phyloP scores from a whole-genome alignment of 2,329 filamentous ascomycete species.

The Penicillium sp. region DNA sequence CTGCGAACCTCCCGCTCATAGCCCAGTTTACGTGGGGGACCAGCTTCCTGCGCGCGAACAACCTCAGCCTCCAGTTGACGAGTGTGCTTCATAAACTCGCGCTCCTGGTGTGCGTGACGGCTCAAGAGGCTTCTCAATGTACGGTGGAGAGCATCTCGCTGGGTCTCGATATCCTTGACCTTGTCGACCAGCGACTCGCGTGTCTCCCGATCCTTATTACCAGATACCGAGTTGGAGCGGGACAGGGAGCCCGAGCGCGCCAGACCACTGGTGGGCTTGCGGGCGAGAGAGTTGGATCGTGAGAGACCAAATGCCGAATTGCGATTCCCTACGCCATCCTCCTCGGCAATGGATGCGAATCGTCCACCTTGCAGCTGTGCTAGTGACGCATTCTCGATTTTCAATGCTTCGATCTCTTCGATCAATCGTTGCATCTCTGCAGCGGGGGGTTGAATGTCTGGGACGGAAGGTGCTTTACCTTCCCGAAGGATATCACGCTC shows the following conservation, averaged over 20 bases:
- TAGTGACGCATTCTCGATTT: slow-evolving; percentile 52
- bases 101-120: slow-evolving; percentile 82
- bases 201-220: slow-evolving; percentile 62
- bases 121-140: slow-evolving; percentile 85
- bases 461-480: slow-evolving; percentile 73
- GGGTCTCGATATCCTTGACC: slow-evolving; percentile 89
- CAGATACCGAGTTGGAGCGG: slow-evolving; percentile 61
- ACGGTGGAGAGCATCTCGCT: slow-evolving; percentile 88
- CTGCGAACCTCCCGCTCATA: slow-evolving; percentile 84
- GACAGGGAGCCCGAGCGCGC: slow-evolving; percentile 59
- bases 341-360: slow-evolving; percentile 68
- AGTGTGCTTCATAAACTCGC: slow-evolving; percentile 82
- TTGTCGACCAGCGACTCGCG: slow-evolving; percentile 76
- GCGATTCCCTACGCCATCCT: slow-evolving; percentile 54
- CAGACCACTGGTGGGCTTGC: slow-evolving; percentile 50
- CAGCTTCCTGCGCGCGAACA: slow-evolving; percentile 69
- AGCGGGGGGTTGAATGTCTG: slow-evolving; percentile 63
- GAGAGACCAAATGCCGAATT: slow-evolving; percentile 61
- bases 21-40: slow-evolving; percentile 73
- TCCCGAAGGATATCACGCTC: slow-evolving; percentile 75
- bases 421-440: slow-evolving; percentile 73
- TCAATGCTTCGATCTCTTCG: slow-evolving; percentile 78
- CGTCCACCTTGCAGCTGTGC: slow-evolving; percentile 56
- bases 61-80: slow-evolving; percentile 77
- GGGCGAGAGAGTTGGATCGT: slow-evolving; percentile 71